Percentiles rank a stretch among this genome's conserved stretches.
Conservation (phyloP, 805 yeast species). For the Sugiyamaella chiloensis region DNA sequence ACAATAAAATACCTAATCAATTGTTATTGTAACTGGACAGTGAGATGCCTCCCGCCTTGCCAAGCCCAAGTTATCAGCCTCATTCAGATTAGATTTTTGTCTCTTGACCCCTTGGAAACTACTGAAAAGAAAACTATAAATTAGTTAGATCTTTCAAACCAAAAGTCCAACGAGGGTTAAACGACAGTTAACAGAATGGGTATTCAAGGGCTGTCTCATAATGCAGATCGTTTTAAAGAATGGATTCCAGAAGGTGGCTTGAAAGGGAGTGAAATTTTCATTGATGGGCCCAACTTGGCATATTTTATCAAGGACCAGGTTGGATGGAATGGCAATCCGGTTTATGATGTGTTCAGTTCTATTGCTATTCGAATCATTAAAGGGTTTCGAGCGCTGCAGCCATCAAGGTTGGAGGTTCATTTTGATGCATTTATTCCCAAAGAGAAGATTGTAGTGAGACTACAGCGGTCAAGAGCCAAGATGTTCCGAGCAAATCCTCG, state of each 20-base stretch:
- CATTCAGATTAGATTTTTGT: too few species aligned
- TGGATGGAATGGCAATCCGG: neutral
- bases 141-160: too few species aligned
- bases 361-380: neutral
- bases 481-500: neutral
- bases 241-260: neutral
- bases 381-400: neutral
- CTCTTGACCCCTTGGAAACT: too few species aligned
- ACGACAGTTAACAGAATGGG: too few species aligned
- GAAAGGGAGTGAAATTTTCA: neutral
- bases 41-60: too few species aligned
- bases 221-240: neutral
- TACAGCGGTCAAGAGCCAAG: neutral
- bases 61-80: too few species aligned
- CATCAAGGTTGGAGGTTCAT: neutral
- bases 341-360: neutral
- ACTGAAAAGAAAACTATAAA: too few species aligned
- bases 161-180: too few species aligned
- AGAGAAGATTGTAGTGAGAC: conserved; percentile 3
- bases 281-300: conserved; percentile 13
- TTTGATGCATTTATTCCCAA: conserved; percentile 12
- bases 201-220: conserved; percentile 9
- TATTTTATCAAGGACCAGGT: conserved; percentile 1
- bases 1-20: too few species aligned
- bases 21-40: too few species aligned